Evolutionary conservation across 73 alveolate species (phyloP).

Genomic region (Durusdinium trenchii): DNA sequence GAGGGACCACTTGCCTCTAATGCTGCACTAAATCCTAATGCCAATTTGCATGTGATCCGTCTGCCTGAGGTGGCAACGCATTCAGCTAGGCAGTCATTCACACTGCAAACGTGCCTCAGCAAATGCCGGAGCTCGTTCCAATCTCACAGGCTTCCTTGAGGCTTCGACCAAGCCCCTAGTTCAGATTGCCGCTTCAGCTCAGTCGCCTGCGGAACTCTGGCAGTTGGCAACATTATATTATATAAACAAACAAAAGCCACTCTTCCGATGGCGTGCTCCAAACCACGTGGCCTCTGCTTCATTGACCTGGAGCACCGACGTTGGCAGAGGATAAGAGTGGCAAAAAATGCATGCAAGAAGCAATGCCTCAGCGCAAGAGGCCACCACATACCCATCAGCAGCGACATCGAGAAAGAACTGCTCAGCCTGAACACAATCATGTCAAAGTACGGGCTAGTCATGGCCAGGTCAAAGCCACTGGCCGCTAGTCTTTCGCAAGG

Average conservation of each 20-base stretch:
- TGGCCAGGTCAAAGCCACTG: background rate
- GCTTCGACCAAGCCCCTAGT: background rate
- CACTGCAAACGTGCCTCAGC: slow-evolving; percentile 44
- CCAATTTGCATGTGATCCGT: background rate
- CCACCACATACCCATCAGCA: slow-evolving; percentile 68
- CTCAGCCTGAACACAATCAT: no score
- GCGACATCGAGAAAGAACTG: slow-evolving; percentile 61
- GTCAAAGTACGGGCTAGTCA: no score
- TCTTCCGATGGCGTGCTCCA: no score
- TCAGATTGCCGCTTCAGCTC: slow-evolving; percentile 23
- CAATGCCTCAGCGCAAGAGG: background rate
- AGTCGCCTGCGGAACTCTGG: background rate
- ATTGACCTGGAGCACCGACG: background rate
- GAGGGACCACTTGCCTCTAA: no score
- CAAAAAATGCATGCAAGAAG: background rate
- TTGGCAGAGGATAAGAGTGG: background rate
- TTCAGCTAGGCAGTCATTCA: slow-evolving; percentile 68
- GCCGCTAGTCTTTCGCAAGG: background rate
- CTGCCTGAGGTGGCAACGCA: background rate
- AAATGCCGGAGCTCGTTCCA: background rate
- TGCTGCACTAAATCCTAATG: background rate
- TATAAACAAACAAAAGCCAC: background rate
- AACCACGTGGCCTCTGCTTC: background rate
- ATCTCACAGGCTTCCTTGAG: background rate
- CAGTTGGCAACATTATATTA: background rate